These are phyloP conservation scores for Aspergillus pseudoterreus DNA, from an alignment of 2,329 filamentous ascomycete genomes.

Conservation along the genomic window DNA sequence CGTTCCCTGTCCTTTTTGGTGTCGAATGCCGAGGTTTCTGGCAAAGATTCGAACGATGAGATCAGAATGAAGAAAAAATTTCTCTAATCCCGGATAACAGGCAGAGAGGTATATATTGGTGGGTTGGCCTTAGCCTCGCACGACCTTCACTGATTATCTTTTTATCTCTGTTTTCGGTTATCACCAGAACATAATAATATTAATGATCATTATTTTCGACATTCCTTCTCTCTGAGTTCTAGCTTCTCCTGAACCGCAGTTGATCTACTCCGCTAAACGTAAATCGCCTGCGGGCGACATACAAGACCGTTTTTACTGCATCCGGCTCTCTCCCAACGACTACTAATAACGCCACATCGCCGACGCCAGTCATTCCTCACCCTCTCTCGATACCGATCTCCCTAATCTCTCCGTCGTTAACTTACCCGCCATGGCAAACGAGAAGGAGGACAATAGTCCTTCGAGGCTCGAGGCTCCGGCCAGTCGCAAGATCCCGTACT, in stretches of 20 bases:
- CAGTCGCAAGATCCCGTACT: slow-evolving; percentile 31
- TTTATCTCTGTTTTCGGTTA: not conserved
- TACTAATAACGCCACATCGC: not conserved
- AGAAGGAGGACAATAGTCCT: slow-evolving; percentile 16
- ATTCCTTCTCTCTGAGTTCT: not conserved
- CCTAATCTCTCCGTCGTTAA: not conserved
- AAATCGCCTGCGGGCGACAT: not conserved
- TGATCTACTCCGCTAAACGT: not conserved
- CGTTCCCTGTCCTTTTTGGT: not conserved
- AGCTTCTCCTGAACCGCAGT: not conserved
- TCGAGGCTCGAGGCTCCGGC: slow-evolving; percentile 26
- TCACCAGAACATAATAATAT: not conserved
- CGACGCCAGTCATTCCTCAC: not conserved
- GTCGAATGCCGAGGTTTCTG: slow-evolving; percentile 7
- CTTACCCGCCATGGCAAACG: slow-evolving; percentile 23
- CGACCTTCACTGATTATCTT: not conserved
- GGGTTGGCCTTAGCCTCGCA: not conserved
- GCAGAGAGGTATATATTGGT: not conserved
- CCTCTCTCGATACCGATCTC: not conserved
- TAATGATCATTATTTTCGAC: not conserved
- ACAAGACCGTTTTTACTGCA: not conserved
- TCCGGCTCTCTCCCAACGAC: not conserved
- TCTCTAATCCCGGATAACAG: not conserved
- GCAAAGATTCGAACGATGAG: slow-evolving; percentile 1
- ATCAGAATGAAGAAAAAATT: not conserved